These are phyloP conservation scores for Neopestalotiopsis rosae DNA, from an alignment of 2,329 filamentous ascomycete genomes.

Conservation along the genomic window DNA sequence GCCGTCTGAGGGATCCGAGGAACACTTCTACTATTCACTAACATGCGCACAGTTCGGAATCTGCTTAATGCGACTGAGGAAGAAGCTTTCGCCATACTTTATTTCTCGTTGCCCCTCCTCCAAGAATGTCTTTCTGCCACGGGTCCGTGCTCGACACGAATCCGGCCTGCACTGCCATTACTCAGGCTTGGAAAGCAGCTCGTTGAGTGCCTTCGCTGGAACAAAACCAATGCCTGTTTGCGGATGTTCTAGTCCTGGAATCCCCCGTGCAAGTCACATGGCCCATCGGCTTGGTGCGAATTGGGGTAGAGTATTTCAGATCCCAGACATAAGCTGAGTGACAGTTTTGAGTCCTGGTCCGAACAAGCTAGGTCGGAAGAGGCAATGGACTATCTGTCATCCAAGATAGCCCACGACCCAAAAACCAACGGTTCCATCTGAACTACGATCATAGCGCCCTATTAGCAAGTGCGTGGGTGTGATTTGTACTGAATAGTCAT, in stretches of 20 bases:
- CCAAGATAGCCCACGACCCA: neutral
- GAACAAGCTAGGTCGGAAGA: neutral
- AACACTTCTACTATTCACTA: neutral
- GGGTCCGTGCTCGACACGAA: neutral
- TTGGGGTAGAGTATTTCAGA: conserved; percentile 6
- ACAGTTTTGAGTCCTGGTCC: too few relatives aligned
- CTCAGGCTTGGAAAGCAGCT: neutral
- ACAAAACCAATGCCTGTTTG: neutral
- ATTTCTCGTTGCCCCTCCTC: neutral
- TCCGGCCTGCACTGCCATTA: neutral
- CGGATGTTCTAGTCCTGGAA: neutral
- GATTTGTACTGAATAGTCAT: neutral
- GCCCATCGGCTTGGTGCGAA: conserved; percentile 4
- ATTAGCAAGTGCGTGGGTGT: neutral
- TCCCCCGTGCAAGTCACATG: conserved; percentile 14
- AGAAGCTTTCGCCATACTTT: neutral
- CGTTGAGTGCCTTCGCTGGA: neutral
- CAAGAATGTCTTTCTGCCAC: neutral
- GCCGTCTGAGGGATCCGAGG: neutral
- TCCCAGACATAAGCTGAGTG: neutral
- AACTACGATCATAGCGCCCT: neutral
- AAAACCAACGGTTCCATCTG: neutral
- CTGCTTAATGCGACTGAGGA: neutral
- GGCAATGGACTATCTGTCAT: neutral
- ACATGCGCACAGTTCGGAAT: neutral